These are phyloP conservation scores for Obba rivulosa DNA, from an alignment of 768 basidiomycete genomes.

Conservation along the genomic window DNA sequence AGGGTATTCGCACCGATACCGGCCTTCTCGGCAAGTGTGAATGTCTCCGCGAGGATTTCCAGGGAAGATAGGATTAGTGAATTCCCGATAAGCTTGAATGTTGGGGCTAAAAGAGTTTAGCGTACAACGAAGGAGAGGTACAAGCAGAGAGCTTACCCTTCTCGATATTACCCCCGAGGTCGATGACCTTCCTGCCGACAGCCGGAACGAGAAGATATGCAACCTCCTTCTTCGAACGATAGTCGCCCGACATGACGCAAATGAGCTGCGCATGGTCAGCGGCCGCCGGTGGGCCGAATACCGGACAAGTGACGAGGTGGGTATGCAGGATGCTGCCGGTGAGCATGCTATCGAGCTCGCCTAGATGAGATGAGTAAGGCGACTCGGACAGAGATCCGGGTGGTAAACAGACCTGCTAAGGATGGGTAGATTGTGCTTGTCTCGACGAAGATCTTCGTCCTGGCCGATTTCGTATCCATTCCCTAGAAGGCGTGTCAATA, in stretches of 20 bases:
- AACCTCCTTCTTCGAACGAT: conserved; percentile 76
- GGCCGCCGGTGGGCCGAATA: conserved; percentile 66
- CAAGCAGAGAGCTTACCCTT: conserved; percentile 44
- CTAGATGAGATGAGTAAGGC: conserved; percentile 32
- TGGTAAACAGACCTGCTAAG: conserved; percentile 16
- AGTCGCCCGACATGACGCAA: conserved; percentile 75
- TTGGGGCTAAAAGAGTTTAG: conserved; percentile 39
- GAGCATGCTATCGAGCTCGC: conserved; percentile 65
- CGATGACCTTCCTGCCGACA: conserved; percentile 70
- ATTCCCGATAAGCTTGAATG: conserved; percentile 78
- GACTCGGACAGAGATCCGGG: conserved; percentile 50
- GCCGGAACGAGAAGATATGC: conserved; percentile 76
- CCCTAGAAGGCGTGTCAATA: neutral
- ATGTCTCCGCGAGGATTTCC: conserved; percentile 77
- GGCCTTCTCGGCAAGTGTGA: conserved; percentile 79
- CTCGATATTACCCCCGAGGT: conserved; percentile 83
- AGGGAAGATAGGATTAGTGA: conserved; percentile 71
- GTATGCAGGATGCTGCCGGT: conserved; percentile 47
- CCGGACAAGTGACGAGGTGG: conserved; percentile 69
- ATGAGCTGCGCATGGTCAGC: conserved; percentile 66
- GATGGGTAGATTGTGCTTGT: conserved; percentile 61
- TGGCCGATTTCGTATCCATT: conserved; percentile 23
- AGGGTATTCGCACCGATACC: conserved; percentile 68
- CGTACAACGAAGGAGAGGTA: neutral
- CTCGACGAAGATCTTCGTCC: conserved; percentile 76